phyloP scores from a whole-genome alignment of 768 basidiomycete genomes.

The Exidia glandulosa region DNA sequence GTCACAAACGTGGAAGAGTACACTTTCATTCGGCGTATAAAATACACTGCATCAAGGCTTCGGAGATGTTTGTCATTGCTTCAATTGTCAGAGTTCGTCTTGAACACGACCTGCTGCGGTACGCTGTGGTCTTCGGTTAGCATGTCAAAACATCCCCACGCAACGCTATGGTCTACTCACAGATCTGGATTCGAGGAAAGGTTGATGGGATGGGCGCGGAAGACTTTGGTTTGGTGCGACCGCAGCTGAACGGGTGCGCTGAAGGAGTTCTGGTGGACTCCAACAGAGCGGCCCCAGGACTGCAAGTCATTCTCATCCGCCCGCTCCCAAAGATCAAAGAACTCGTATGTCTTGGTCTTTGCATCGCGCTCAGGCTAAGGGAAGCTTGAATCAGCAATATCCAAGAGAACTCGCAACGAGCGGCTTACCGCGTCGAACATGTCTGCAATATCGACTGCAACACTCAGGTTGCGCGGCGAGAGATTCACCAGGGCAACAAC shows the following conservation, averaged over 20 bases:
- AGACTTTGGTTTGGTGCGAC: constrained; percentile 21
- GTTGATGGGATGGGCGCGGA: not conserved
- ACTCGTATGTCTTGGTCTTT: constrained; percentile 1
- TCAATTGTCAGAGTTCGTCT: too few relatives aligned
- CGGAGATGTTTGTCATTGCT: too few relatives aligned
- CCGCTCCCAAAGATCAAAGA: constrained; percentile 27
- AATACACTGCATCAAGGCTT: too few relatives aligned
- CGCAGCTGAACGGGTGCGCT: constrained; percentile 14
- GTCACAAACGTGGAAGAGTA: too few relatives aligned
- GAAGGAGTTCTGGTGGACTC: not conserved
- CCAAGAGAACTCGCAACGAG: not conserved
- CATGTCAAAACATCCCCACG: too few relatives aligned
- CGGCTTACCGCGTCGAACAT: constrained; percentile 23
- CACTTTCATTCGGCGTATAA: too few relatives aligned
- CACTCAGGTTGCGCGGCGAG: constrained; percentile 17
- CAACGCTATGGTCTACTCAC: not conserved
- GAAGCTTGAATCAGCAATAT: not conserved
- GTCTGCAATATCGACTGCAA: constrained; percentile 19
- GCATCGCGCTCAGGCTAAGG: constrained; percentile 1
- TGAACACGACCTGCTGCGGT: too few relatives aligned
- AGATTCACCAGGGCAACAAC: constrained; percentile 28
- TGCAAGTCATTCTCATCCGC: constrained; percentile 18
- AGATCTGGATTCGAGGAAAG: not conserved
- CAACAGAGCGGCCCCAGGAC: constrained; percentile 10
- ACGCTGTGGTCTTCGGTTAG: too few relatives aligned